These are phyloP conservation scores for Penicillium sp. DNA, from an alignment of 2,329 filamentous ascomycete species.

Conservation along the genomic window DNA sequence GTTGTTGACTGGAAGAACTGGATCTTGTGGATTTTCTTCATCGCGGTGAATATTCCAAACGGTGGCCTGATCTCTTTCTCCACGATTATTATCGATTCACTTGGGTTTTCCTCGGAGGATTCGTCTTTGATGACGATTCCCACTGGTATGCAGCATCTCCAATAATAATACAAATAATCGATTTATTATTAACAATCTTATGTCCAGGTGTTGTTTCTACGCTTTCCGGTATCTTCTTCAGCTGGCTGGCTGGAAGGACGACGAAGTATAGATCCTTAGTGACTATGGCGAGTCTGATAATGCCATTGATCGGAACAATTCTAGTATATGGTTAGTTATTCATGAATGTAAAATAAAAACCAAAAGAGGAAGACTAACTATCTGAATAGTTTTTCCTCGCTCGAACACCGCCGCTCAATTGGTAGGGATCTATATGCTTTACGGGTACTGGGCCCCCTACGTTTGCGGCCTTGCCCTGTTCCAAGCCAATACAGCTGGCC, in stretches of 20 bases:
- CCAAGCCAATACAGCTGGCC: constrained; percentile 22
- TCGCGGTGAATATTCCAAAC: constrained; percentile 24
- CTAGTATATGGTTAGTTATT: constrained; percentile 1
- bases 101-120: constrained; percentile 53
- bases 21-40: constrained; percentile 19
- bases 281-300: neutral
- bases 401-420: constrained; percentile 28
- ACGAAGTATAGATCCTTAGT: constrained; percentile 16
- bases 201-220: constrained; percentile 6
- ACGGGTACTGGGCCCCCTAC: constrained; percentile 29
- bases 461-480: constrained; percentile 17
- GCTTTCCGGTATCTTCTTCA: constrained; percentile 17
- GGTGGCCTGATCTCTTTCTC: constrained; percentile 35
- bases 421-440: constrained; percentile 32
- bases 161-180: neutral
- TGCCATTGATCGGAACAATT: constrained; percentile 13
- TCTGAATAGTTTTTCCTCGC: constrained; percentile 16
- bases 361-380: constrained; percentile 15
- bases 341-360: neutral
- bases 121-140: constrained; percentile 29
- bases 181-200: neutral
- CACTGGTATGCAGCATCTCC: constrained; percentile 1
- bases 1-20: constrained; percentile 16
- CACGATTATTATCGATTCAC: constrained; percentile 60
- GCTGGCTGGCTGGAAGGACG: constrained; percentile 16